Base-by-base conservation (phyloP, 192 early-diverging fungal species). In the Cetraspora pellucida region DNA sequence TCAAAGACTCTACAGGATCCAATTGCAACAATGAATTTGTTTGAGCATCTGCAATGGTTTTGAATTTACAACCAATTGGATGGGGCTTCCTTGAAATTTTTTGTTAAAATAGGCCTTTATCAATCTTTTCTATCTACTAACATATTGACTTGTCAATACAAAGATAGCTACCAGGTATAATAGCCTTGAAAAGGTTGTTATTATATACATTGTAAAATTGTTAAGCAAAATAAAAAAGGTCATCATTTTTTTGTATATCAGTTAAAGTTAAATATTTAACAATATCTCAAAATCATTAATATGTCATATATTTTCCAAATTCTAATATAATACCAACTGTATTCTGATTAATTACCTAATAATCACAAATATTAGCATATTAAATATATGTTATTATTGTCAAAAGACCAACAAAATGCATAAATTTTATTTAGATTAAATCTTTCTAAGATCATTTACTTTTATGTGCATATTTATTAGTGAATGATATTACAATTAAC, bases 401-500 rank as follows among this genome's bases (percentile, higher is more conserved):
- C n/a, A 60, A 60, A 60, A 60, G 8, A 21, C 58, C n/a, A 60
- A 60, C n/a, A 60, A 60, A 60, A 8, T 14, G 8, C 25, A 60
- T 60, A 27, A 60, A 60, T 60, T 60, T 21, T 27, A 21, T 8
- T 27, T n/a, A 60, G 6, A n/a, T 60, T 60, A 60, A 60, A 60
- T 60, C 58, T 14, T 60, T 60, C n/a, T n/a, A 60, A 8, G 6
- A 8, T 14, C 25, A n/a, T 60, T 60, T n/a, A 60, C 58, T 14
- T 60, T 17, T n/a, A 23, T n/a, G 16, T 60, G 58, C 58, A 60
- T 27, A 60, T 60, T 60, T 60, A 60, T 60, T 60, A 14, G 58
- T 60, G 8, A n/a, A 60, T 60, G 25, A n/a, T 14, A 60, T 60
- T 60, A 60, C 58, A 14, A 60, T 21, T 60, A n/a, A 60, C n/a